These are phyloP conservation scores for Nicotiana undulata DNA, from an alignment of 257 asterid genomes.

Conservation along the genomic window DNA sequence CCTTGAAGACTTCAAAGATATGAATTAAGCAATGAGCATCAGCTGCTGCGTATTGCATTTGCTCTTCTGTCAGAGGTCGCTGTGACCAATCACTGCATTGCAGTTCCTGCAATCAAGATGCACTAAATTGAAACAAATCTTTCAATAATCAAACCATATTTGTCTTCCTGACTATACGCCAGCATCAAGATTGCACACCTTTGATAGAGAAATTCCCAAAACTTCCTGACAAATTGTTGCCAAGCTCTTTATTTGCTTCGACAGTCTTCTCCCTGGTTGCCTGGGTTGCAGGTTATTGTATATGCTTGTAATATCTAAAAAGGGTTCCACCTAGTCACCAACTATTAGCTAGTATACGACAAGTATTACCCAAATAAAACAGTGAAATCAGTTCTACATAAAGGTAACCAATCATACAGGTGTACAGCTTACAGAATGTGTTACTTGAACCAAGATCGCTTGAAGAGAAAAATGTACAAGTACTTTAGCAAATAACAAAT, in stretches of 20 bases:
- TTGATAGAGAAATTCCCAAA: conserved; percentile 68
- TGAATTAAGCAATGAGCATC: conserved; percentile 81
- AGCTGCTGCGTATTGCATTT: conserved; percentile 76
- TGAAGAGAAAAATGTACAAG: neutral
- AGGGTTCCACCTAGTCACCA: conserved; percentile 75
- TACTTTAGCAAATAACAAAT: neutral
- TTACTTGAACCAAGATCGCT: neutral
- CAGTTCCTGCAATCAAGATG: conserved; percentile 48
- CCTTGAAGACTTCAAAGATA: conserved; percentile 58
- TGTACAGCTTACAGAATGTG: neutral
- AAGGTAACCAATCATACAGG: neutral
- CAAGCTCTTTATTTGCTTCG: conserved; percentile 74
- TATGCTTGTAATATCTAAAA: conserved; percentile 55
- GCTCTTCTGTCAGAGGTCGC: conserved; percentile 83
- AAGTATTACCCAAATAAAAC: neutral
- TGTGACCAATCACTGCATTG: conserved; percentile 99
- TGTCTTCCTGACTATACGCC: neutral
- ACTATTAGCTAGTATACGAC: conserved; percentile 1
- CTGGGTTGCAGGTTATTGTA: conserved; percentile 57
- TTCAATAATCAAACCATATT: neutral
- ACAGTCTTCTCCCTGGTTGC: conserved; percentile 38
- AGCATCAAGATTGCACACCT: conserved; percentile 34
- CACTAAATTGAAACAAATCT: neutral
- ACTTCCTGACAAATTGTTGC: conserved; percentile 77
- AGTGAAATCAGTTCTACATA: neutral